Evolutionary conservation across 2,329 filamentous ascomycete species (phyloP), one percentile per base, ranked within the genome.

Genomic region (Ceratocystis colombiana): DNA sequence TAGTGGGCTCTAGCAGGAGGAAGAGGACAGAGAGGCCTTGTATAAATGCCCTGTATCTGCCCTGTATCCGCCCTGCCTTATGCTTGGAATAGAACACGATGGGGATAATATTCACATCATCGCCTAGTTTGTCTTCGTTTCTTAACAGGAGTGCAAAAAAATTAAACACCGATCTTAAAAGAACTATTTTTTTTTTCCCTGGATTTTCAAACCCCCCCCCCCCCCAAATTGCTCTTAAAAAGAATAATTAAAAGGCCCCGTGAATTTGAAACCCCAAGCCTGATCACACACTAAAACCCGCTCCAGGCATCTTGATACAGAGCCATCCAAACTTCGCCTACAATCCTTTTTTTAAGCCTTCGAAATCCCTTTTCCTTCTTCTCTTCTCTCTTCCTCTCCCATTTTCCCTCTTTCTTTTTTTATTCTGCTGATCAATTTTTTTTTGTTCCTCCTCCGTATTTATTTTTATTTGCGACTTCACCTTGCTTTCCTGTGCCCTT

Each of bases 251-350:
- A 48, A 48, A 33, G n/a, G 61, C 61, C 61, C 61, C 61, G 28
- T 45, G 61, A 63, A 63, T 33, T 63, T 63, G 61, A 63, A 63
- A 63, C 61, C 61, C 61, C 45, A 48, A 50, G 61, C 61, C 22
- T 44, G 25, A 63, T 48, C 61, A 46, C 61, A 48, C 61, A 63
- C 61, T 63, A 63, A 63, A 63, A 63, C 61, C 28, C n/a, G 25
- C 61, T 48, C 44, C 22, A 63, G 61, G 46, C 61, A 63, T 59
- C 55, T 59, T 63, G 61, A 63, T 50, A 63, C 61, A 63, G 61
- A 63, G 61, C 61, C 20, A 50, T 48, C 45, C 61, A 48, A 50
- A 48, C 37, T 63, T 63, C 61, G 61, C 61, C 28, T 48, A n/a
- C 61, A 63, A 48, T 45, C 44, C 30, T 63, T 59, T 57, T 62